A percentile compares a stretch with the other conserved stretches of the same genome.
Evolutionary conservation across 73 alveolate species (phyloP).

Genomic region (Uronychia setigera): DNA sequence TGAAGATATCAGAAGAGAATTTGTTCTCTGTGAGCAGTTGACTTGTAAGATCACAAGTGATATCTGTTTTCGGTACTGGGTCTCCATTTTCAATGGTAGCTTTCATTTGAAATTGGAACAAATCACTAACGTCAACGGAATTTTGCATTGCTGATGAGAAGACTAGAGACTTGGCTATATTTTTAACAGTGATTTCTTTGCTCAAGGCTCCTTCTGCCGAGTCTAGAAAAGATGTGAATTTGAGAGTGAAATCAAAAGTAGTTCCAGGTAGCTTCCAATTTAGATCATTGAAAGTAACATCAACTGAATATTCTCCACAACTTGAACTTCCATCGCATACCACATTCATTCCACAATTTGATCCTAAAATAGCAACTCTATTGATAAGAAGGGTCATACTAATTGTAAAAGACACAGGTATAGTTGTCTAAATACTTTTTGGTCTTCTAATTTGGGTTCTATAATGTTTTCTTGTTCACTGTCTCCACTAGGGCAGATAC

Average conservation of each 20-base stretch:
- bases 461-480: background rate
- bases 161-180: background rate
- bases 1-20: background rate
- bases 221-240: background rate
- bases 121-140: background rate
- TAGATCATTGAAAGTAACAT: background rate
- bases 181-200: background rate
- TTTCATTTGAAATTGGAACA: background rate
- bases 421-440: background rate
- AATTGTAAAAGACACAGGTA: background rate
- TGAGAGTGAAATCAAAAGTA: background rate
- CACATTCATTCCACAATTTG: background rate
- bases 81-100: background rate
- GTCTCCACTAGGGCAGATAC: background rate
- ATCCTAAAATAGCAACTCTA: background rate
- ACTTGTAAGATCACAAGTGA: background rate
- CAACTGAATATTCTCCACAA: background rate
- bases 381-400: background rate
- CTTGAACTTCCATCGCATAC: background rate
- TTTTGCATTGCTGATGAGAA: background rate
- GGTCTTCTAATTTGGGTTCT: background rate
- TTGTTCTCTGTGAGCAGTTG: background rate
- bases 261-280: background rate
- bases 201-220: background rate
- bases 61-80: background rate